Evolutionary conservation across 2,329 filamentous ascomycete genomes (phyloP).

Genomic region (Fonsecaea pugnacius): DNA sequence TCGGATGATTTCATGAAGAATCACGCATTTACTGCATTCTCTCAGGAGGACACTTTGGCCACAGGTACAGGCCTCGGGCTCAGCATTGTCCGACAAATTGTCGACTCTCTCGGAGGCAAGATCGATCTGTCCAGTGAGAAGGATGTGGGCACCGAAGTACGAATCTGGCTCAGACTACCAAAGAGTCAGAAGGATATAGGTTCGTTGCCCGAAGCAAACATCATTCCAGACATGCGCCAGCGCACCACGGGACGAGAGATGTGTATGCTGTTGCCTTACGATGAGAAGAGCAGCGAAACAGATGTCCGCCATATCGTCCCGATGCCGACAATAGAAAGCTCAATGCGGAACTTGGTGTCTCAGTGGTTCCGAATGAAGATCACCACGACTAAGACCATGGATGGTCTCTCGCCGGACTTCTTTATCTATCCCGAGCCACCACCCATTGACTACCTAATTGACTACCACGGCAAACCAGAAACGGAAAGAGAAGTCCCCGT

Average conservation of each 20-base stretch:
- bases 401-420: constrained; percentile 27
- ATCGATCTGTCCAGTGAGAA: constrained; percentile 62
- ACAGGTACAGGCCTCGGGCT: constrained; percentile 61
- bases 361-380: constrained; percentile 35
- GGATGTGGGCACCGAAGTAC: constrained; percentile 61
- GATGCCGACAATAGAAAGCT: constrained; percentile 33
- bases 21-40: constrained; percentile 61
- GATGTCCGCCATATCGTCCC: constrained; percentile 7
- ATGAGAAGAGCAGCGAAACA: not conserved
- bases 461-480: constrained; percentile 41
- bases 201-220: constrained; percentile 10
- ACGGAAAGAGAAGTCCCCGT: constrained; percentile 40
- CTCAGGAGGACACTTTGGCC: constrained; percentile 65
- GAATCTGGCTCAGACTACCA: constrained; percentile 33
- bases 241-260: constrained; percentile 26
- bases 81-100: constrained; percentile 66
- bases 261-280: constrained; percentile 25
- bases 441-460: constrained; percentile 45
- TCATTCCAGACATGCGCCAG: constrained; percentile 25
- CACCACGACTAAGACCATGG: constrained; percentile 25
- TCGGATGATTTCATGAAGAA: constrained; percentile 64
- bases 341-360: constrained; percentile 24
- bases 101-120: constrained; percentile 63
- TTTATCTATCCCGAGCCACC: constrained; percentile 37
- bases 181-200: constrained; percentile 11